Base-by-base conservation (phyloP, 192 early-diverging fungal species). In the Backusella mclennaniae region DNA sequence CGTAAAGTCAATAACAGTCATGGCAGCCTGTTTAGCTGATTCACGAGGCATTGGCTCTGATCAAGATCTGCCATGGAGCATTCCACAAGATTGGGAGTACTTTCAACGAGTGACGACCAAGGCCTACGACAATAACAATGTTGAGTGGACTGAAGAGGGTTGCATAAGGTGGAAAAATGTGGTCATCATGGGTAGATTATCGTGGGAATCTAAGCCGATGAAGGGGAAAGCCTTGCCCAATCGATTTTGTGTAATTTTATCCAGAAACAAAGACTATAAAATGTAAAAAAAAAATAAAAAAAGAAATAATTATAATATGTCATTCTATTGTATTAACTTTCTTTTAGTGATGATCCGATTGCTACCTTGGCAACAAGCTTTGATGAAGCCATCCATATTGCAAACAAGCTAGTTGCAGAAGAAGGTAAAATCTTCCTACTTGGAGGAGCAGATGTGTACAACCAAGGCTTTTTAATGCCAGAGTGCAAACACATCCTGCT, bases 171-270 rank as follows among this genome's bases (percentile, higher is more conserved):
- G 73, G 52, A 35, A 77, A 35, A 99, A 99, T 82, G 92, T 92
- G 1, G 93, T 95, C 46, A 94, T 99, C 76, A 95, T 99, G 94
- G 97, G 97, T 53, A 89, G 96, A 44, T 76, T 80, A 21, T 96
- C 95, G 19, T 99, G 95, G 95, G 94, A 96, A 74, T 93, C 92
- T 6, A 93, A 97, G 44, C 96, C 96, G 1, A 74, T 74, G 29
- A 86, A 87, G 70, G 93, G 89, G 76, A 85, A 91, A 56, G 96
- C 97, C 9, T 81, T 98, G 23, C 72, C 76, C n/a, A 74, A 83
- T 67, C 85, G 97, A 70, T 83, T 95, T 74, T 97, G 97, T 84
- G 84, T 99, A 26, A 90, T 99, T 19, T 73, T 99, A 46, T 92
- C 95, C 23, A 75, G 91, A 69, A 85, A 89, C 77, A 70, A 77